Evolutionary conservation across 805 yeast species (phyloP).

Genomic region (Cyberlindnera mycetangii): DNA sequence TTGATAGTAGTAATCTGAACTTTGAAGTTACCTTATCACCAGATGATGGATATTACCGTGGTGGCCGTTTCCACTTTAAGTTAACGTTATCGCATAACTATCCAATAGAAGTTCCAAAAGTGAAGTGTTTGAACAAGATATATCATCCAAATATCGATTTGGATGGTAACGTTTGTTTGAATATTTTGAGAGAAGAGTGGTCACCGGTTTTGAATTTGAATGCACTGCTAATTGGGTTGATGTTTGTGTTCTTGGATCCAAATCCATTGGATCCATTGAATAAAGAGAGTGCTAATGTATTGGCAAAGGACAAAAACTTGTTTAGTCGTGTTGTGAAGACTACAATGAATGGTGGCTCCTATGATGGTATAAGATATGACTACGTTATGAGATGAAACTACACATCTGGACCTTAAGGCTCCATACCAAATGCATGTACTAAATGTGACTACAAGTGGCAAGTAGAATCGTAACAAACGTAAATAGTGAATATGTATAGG

Average conservation of each 20-base stretch:
- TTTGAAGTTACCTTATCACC: constrained; percentile 60
- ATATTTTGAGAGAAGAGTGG: constrained; percentile 94
- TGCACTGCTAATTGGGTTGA: constrained; percentile 77
- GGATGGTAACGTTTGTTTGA: constrained; percentile 88
- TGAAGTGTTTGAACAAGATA: constrained; percentile 64
- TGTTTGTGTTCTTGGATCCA: constrained; percentile 85
- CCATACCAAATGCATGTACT: too few species aligned
- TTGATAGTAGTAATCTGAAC: constrained; percentile 53
- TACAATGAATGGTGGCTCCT: constrained; percentile 71
- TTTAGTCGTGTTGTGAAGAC: constrained; percentile 57
- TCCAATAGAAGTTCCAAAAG: constrained; percentile 93
- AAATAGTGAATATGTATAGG: neutral
- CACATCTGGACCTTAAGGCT: too few species aligned
- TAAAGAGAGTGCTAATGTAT: constrained; percentile 75
- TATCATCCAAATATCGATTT: constrained; percentile 93
- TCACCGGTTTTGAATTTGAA: constrained; percentile 85
- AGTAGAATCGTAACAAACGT: neutral
- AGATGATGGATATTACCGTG: constrained; percentile 65
- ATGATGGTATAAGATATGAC: constrained; percentile 61
- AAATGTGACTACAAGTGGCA: too few species aligned
- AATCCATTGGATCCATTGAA: constrained; percentile 91
- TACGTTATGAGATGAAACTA: constrained; percentile 39
- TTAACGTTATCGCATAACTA: constrained; percentile 65
- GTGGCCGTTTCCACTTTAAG: constrained; percentile 70
- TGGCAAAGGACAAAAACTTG: constrained; percentile 40